Percentiles rank a stretch among this genome's conserved stretches.
Conservation (phyloP, 257 asterid species). For the Voacanga thouarsii region DNA sequence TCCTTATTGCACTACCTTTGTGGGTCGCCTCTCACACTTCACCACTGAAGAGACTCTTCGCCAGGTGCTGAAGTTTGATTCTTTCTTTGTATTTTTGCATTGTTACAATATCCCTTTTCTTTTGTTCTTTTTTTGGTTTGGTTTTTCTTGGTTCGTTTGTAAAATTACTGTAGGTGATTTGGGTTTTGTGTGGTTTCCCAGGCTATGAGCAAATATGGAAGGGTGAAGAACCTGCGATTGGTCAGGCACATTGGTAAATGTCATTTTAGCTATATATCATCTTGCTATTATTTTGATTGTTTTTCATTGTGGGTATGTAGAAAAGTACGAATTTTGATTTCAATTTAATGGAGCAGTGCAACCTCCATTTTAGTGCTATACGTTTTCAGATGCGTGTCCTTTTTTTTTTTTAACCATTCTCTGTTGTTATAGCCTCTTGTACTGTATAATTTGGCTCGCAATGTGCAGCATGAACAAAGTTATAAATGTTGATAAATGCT, state of each 20-base stretch:
- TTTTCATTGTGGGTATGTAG: neutral
- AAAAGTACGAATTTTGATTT: neutral
- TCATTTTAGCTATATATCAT: neutral
- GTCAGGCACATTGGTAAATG: slow-evolving; percentile 78
- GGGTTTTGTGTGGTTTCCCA: slow-evolving; percentile 24
- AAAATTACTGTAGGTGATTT: neutral
- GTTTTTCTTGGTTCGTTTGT: neutral
- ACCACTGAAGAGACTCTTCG: slow-evolving; percentile 78
- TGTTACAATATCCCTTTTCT: neutral
- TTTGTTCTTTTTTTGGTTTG: neutral
- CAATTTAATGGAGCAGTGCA: neutral
- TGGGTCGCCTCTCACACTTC: slow-evolving; percentile 74
- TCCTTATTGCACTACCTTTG: slow-evolving; percentile 86
- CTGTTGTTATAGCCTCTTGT: no score
- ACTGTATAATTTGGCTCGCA: no score
- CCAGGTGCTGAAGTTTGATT: slow-evolving; percentile 32
- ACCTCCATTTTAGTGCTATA: neutral
- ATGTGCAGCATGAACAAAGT: no score
- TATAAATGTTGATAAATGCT: no score
- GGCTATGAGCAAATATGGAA: slow-evolving; percentile 84
- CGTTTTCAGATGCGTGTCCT: neutral
- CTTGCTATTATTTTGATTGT: neutral
- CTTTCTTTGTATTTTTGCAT: neutral
- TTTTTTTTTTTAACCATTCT: neutral
- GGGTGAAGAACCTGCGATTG: slow-evolving; percentile 74